A percentile compares a stretch with the other conserved stretches of the same genome.
phyloP scores from a whole-genome alignment of 169 alveolate genomes.

The Babesia bovis region DNA sequence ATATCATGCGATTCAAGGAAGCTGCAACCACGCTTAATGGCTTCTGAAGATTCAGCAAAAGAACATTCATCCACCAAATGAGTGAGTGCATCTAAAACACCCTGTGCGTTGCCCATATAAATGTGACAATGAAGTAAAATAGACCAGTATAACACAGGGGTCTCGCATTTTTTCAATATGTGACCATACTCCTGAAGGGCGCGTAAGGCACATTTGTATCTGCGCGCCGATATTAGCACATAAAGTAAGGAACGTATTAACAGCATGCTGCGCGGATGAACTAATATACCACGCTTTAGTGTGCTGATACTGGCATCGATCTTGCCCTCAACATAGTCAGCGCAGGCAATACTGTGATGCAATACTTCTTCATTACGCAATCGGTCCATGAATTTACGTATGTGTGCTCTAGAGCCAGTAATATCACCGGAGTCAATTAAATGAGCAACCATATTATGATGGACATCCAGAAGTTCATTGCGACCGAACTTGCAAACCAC shows the following conservation, averaged over 20 bases:
- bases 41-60: background rate
- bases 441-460: constrained; percentile 3
- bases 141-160: constrained; percentile 16
- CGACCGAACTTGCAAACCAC: constrained; percentile 24
- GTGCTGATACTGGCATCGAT: constrained; percentile 22
- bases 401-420: constrained; percentile 1
- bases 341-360: constrained; percentile 16
- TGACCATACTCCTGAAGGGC: constrained; percentile 2
- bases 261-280: background rate
- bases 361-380: constrained; percentile 3
- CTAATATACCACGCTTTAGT: constrained; percentile 20
- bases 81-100: constrained; percentile 8
- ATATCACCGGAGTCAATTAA: constrained; percentile 5
- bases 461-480: constrained; percentile 24
- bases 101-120: constrained; percentile 4
- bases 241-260: constrained; percentile 7
- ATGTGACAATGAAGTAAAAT: constrained; percentile 17
- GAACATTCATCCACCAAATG: background rate
- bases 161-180: background rate
- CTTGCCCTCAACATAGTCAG: constrained; percentile 26
- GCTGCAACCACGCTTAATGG: constrained; percentile 36
- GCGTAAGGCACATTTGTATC: constrained; percentile 16
- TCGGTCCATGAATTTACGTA: constrained; percentile 19
- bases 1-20: constrained; percentile 48
- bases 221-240: constrained; percentile 5